These are phyloP conservation scores for Bauhinia variegata DNA, from an alignment of 306 rosid genomes.

Conservation along the genomic window DNA sequence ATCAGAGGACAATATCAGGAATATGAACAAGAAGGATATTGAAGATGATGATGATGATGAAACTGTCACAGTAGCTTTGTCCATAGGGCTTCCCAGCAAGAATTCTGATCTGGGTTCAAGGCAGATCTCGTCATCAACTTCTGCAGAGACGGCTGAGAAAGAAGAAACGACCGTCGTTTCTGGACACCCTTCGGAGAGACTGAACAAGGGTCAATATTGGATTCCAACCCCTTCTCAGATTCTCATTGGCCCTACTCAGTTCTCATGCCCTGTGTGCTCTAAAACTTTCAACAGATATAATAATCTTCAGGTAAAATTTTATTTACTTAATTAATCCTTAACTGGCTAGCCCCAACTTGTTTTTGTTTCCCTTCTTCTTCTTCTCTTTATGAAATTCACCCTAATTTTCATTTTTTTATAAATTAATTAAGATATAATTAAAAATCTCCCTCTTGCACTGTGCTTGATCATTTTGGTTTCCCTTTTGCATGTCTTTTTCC, in stretches of 20 bases:
- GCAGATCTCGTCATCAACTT: conserved; percentile 16
- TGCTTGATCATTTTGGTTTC: not conserved
- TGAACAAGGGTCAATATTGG: conserved; percentile 62
- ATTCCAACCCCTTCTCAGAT: conserved; percentile 75
- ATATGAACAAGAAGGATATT: conserved; percentile 4
- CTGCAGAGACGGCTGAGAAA: not conserved
- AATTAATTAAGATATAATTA: not conserved
- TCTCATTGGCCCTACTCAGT: conserved; percentile 68
- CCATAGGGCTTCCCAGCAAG: conserved; percentile 60
- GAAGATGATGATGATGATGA: conserved; percentile 11
- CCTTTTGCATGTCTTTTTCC: not conserved
- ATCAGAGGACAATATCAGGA: conserved; percentile 8
- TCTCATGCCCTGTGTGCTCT: conserved; percentile 59
- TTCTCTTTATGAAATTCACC: not conserved
- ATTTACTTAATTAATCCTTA: not conserved
- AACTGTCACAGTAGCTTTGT: conserved; percentile 48
- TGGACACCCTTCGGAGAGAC: conserved; percentile 37
- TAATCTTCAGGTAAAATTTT: conserved; percentile 57
- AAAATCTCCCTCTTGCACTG: not conserved
- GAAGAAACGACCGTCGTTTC: conserved; percentile 30
- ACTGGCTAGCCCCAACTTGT: not conserved
- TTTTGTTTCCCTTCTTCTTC: not conserved
- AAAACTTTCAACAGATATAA: conserved; percentile 67
- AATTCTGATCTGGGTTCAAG: conserved; percentile 31
- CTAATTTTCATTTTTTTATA: not conserved